These are phyloP conservation scores for Alectoria sarmentosa DNA, from an alignment of 495 filamentous ascomycete species.

Conservation along the genomic window DNA sequence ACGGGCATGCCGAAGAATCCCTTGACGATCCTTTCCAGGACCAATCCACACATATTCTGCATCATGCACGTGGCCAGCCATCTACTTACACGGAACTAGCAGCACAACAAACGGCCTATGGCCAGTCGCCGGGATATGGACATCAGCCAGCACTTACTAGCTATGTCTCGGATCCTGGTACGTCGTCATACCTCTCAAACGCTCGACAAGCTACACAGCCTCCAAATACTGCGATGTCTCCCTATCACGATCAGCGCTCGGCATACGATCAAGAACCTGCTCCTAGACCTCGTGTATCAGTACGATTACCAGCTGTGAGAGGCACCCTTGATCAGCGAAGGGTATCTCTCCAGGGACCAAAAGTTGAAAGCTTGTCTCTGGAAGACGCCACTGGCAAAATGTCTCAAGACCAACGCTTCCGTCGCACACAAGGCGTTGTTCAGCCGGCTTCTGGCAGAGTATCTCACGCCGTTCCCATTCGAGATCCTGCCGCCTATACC, in stretches of 20 bases:
- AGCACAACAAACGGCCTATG: background rate
- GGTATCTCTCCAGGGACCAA: background rate
- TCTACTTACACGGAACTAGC: background rate
- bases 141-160: background rate
- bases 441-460: background rate
- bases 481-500: constrained; percentile 11
- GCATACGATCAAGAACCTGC: background rate
- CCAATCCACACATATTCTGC: background rate
- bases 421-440: background rate
- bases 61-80: background rate
- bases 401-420: background rate
- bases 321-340: background rate
- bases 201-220: background rate
- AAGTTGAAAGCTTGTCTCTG: background rate
- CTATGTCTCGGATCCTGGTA: background rate
- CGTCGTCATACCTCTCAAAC: background rate
- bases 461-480: constrained; percentile 1
- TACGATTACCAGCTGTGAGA: constrained; percentile 5
- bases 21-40: constrained; percentile 1
- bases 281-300: background rate
- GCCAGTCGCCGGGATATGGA: background rate
- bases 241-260: background rate
- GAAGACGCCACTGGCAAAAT: background rate
- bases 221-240: background rate
- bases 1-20: background rate